Evolutionary conservation across 2,329 filamentous ascomycete species (phyloP).

Genomic region (Sporothrix phasma): DNA sequence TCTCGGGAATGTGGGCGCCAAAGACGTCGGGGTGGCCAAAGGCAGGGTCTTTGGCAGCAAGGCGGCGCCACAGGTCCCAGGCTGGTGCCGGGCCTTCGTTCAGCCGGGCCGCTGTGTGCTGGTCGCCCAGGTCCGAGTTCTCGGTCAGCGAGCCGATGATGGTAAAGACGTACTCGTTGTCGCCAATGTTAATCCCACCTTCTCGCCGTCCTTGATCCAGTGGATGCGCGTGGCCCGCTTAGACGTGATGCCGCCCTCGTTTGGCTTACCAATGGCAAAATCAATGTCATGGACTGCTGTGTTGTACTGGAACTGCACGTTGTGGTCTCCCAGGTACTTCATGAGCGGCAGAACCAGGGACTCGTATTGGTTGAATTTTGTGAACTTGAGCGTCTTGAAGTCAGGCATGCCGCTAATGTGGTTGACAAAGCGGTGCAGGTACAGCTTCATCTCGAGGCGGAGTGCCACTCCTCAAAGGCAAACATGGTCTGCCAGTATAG

Average conservation of each 20-base stretch:
- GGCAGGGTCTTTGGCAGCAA: slow-evolving; percentile 27
- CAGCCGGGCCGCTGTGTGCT: slow-evolving; percentile 23
- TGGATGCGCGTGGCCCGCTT: slow-evolving; percentile 23
- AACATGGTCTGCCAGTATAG: slow-evolving; percentile 29
- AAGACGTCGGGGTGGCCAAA: slow-evolving; percentile 34
- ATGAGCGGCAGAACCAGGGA: slow-evolving; percentile 27
- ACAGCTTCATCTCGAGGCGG: slow-evolving; percentile 29
- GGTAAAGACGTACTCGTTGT: slow-evolving; percentile 30
- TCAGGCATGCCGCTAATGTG: slow-evolving; percentile 25
- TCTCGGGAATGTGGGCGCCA: slow-evolving; percentile 27
- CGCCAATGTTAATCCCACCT: slow-evolving; percentile 20
- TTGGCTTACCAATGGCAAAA: slow-evolving; percentile 17
- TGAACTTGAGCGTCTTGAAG: slow-evolving; percentile 26
- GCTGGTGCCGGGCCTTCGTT: slow-evolving; percentile 28
- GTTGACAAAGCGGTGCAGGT: slow-evolving; percentile 27
- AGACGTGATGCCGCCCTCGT: slow-evolving; percentile 2
- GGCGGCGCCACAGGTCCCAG: slow-evolving; percentile 33
- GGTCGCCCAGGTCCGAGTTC: slow-evolving; percentile 27
- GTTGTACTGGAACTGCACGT: slow-evolving; percentile 25
- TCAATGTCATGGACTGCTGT: slow-evolving; percentile 20
- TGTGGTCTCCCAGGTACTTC: slow-evolving; percentile 24
- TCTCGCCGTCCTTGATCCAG: slow-evolving; percentile 19
- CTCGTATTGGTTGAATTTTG: slow-evolving; percentile 29
- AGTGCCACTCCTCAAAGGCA: slow-evolving; percentile 30
- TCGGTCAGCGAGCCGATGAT: slow-evolving; percentile 32